Base-by-base conservation (phyloP, 225 moss, liverwort and hornwort genomes). In the Bryoerythrophyllum caledonicum region DNA sequence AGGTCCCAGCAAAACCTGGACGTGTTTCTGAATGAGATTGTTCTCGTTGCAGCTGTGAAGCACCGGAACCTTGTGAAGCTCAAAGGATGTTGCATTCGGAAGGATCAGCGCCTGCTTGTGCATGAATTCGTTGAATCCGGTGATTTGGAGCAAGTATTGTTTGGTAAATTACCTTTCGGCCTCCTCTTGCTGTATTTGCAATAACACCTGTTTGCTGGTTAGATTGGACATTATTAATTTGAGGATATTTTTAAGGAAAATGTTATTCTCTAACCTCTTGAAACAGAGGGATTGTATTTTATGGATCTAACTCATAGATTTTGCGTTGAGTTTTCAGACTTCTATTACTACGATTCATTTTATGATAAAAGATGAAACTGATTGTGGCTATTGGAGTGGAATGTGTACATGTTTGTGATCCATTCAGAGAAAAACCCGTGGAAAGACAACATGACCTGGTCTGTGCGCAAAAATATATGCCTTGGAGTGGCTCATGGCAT, bases 21-120 rank as follows among this genome's bases (percentile, higher is more conserved):
- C 7, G 66, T 84, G 17, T 91, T 91, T 60, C 60, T 91, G 32
- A 89, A 89, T 27, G 91, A 91, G 49, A 71, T 91, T 12, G 85
- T 91, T 16, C 79, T 89, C 17, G 89, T 91, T 57, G 81, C 89
- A 19, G 85, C 87, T 52, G 82, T 91, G 46, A 91, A 79, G 49
- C 91, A 91, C 65, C 81, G 81, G 16, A 81, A 91, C 74, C 79
- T 91, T 52, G 77, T 89, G 73, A 85, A 91, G 60, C 76, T 91
- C 6, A 91, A 87, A 78, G 91, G 91, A 26, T 91, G 89, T 58
- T 91, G 91, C 38, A 76, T 91, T 37, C 76, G 79, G 27, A 85
- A 73, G 40, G 80, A 83, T 23, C 75, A 83, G 43, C 86, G 89
- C 3, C 34, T 91, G 20, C 68, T 92, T 15, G 92, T 92, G 30